phyloP scores from a whole-genome alignment of 169 alveolate genomes.

The Eimeria tenella region DNA sequence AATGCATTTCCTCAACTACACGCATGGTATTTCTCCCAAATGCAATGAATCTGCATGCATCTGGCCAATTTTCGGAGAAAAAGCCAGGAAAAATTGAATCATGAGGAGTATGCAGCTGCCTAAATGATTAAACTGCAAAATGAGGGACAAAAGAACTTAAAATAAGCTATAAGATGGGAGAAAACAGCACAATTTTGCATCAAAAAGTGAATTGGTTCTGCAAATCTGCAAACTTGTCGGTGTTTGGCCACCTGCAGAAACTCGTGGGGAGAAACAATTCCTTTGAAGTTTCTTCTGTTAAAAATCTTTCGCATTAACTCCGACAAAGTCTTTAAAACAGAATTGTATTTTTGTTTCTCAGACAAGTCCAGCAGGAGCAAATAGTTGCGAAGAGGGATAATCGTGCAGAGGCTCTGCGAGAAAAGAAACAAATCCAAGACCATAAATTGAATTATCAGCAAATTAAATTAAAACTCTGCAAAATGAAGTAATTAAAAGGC shows the following conservation, averaged over 20 bases:
- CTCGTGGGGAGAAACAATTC: slow-evolving; percentile 98
- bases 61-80: too few species aligned
- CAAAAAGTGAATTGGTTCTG: too few species aligned
- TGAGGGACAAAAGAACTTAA: neutral
- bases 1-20: too few species aligned
- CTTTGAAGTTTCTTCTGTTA: slow-evolving; percentile 98
- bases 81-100: too few species aligned
- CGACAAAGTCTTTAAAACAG: slow-evolving; percentile 92
- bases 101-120: neutral
- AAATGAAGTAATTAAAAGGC: neutral
- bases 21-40: too few species aligned
- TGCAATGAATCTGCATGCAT: slow-evolving; percentile 1
- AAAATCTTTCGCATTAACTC: slow-evolving; percentile 97
- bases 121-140: neutral
- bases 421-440: neutral
- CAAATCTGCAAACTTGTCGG: neutral
- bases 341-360: slow-evolving; percentile 87
- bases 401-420: slow-evolving; percentile 72
- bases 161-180: neutral
- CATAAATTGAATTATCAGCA: too few species aligned
- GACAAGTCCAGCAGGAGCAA: slow-evolving; percentile 78
- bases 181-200: neutral
- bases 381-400: slow-evolving; percentile 81
- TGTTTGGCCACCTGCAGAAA: slow-evolving; percentile 87
- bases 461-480: neutral